Base-by-base conservation (phyloP, 1,284 basidiomycete species). In the Filobasidium uniguttulatum region DNA sequence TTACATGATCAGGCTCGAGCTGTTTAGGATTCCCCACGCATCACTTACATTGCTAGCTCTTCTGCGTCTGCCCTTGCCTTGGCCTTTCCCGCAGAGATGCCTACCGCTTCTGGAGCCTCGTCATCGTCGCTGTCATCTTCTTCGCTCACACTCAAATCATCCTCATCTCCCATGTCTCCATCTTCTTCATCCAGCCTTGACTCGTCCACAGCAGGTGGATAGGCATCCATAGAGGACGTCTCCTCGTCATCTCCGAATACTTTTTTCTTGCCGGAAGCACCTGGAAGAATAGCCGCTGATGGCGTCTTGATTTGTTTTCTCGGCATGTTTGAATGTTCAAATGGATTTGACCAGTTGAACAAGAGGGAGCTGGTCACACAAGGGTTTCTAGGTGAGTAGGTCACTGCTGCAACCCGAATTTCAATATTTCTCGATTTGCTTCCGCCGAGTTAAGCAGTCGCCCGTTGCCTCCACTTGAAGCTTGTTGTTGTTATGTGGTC, bases 71-170 rank as follows among this genome's bases (percentile, higher is more conserved):
- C 25, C 25, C 23, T 44, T 5, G 48, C 53, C 19, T 43, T 45
- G 8, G 34, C 49, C 36, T 47, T 38, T 12, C 46, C 53, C 15
- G 41, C 48, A 6, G 49, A 36, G 25, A 48, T 31, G 9, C 49
- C 49, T 25, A 54, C 49, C 5, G 44, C 40, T 46, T 54, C 53
- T 8, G 53, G 53, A 28, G 53, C 53, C 1, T 50, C 49, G 30
- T 54, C 49, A 35, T 50, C 45, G 26, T 54, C 53, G n/a, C 29
- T 25, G 17, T 41, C 20, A 14, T 36, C 46, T 7, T 22, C 29
- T 17, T 37, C 22, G n/a, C n/a, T n/a, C n/a, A n/a, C n/a, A n/a
- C n/a, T n/a, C 4, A 25, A 15, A n/a, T 26, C 44, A n/a, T 50
- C 44, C 0, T 44, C 17, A 30, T 47, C 49, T 2, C 38, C 38